phyloP scores from a whole-genome alignment of 1,139 yeast genomes.

The Yamadazyma pseudoaaseri region DNA sequence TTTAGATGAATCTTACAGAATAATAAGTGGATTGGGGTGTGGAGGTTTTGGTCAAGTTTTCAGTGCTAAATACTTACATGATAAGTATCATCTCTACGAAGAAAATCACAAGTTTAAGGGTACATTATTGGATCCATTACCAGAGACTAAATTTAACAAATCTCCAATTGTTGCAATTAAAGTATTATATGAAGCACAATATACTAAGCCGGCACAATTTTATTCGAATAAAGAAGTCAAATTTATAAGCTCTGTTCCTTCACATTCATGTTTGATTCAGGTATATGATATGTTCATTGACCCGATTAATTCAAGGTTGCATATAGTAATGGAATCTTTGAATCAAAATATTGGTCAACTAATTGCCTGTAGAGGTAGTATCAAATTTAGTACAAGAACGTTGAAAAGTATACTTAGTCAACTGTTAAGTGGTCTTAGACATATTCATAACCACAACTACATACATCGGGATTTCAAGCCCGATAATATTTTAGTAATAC shows the following conservation, averaged over 20 bases:
- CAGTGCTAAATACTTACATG: conserved; percentile 47
- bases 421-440: conserved; percentile 70
- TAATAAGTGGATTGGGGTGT: conserved; percentile 58
- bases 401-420: conserved; percentile 68
- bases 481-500: conserved; percentile 70
- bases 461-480: conserved; percentile 88
- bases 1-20: conserved; percentile 35
- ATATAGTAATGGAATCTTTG: conserved; percentile 88
- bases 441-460: conserved; percentile 72
- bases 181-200: conserved; percentile 60
- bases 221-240: conserved; percentile 68
- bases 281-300: conserved; percentile 80
- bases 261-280: conserved; percentile 71
- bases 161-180: conserved; percentile 76
- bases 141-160: conserved; percentile 21
- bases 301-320: conserved; percentile 52
- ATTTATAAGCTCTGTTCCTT: conserved; percentile 67
- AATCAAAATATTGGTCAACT: conserved; percentile 76
- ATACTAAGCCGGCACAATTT: conserved; percentile 51
- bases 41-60: conserved; percentile 80
- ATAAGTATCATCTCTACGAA: conserved; percentile 12
- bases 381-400: conserved; percentile 55
- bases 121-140: conserved; percentile 52
- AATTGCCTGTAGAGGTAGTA: conserved; percentile 55
- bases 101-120: conserved; percentile 21